These are phyloP conservation scores for Carallia pectinifolia DNA, from an alignment of 345 rosid genomes.

Conservation along the genomic window DNA sequence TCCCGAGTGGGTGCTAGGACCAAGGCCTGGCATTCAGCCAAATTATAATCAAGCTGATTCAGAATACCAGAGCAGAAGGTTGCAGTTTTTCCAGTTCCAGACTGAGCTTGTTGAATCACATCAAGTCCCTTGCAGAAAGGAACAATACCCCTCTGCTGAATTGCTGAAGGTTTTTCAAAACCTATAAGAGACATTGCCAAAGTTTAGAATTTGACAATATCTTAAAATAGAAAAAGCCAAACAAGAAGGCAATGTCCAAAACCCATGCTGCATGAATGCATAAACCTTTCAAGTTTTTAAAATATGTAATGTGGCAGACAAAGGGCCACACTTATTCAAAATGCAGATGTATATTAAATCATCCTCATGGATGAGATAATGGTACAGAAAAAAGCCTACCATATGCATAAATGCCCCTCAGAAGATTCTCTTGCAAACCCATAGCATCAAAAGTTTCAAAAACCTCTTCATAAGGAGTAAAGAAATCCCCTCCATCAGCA, in stretches of 20 bases:
- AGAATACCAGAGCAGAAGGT: slow-evolving; percentile 31
- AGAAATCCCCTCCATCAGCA: slow-evolving; percentile 37
- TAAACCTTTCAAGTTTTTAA: neutral
- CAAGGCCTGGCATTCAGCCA: slow-evolving; percentile 30
- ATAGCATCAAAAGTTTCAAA: slow-evolving; percentile 49
- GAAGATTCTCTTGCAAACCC: slow-evolving; percentile 49
- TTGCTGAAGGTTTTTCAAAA: slow-evolving; percentile 31
- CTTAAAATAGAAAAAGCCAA: neutral
- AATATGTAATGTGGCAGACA: neutral
- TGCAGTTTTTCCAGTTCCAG: slow-evolving; percentile 32
- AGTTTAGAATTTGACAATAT: neutral
- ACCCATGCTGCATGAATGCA: neutral
- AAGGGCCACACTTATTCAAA: neutral
- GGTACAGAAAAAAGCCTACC: slow-evolving; percentile 16
- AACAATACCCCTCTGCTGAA: slow-evolving; percentile 32
- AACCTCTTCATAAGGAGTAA: slow-evolving; percentile 43
- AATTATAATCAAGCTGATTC: slow-evolving; percentile 25
- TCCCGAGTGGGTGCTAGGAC: slow-evolving; percentile 35
- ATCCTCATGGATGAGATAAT: neutral
- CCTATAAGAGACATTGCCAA: slow-evolving; percentile 3
- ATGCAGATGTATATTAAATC: neutral
- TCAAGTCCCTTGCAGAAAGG: slow-evolving; percentile 30
- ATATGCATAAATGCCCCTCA: slow-evolving; percentile 15
- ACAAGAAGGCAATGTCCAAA: neutral
- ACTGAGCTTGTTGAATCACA: slow-evolving; percentile 35